These are phyloP conservation scores for Takakia lepidozioides DNA, from an alignment of 225 moss, liverwort and hornwort species.

Conservation along the genomic window DNA sequence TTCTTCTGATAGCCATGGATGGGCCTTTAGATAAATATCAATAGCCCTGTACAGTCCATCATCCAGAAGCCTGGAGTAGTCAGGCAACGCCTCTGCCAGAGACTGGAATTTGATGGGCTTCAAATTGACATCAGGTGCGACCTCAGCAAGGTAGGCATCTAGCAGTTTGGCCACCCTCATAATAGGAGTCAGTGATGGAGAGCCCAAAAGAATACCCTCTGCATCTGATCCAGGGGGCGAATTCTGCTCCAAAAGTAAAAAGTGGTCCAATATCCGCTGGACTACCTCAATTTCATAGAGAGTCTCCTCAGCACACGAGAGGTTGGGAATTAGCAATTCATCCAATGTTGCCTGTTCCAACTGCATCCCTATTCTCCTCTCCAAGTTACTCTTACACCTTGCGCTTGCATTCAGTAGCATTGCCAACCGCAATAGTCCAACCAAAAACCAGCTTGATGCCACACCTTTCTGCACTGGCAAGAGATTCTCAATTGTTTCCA, in stretches of 20 bases:
- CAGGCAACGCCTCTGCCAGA: conserved; percentile 53
- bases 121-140: conserved; percentile 51
- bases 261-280: conserved; percentile 48
- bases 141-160: conserved; percentile 50
- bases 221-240: conserved; percentile 29
- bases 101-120: conserved; percentile 46
- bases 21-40: conserved; percentile 49
- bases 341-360: conserved; percentile 42
- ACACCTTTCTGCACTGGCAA: conserved; percentile 43
- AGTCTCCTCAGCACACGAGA: conserved; percentile 39
- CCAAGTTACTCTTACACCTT: conserved; percentile 44
- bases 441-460: conserved; percentile 33
- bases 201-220: conserved; percentile 33
- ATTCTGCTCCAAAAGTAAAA: conserved; percentile 38
- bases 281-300: conserved; percentile 49
- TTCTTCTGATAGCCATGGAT: conserved; percentile 51
- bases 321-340: conserved; percentile 49
- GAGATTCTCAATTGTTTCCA: conserved; percentile 35
- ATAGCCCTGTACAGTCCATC: conserved; percentile 53
- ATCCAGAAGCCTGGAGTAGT: conserved; percentile 38
- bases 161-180: conserved; percentile 44
- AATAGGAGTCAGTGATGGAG: conserved; percentile 40
- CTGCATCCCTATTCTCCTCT: conserved; percentile 50
- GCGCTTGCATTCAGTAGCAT: conserved; percentile 40
- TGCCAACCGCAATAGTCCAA: conserved; percentile 39